Base-by-base conservation (phyloP, 371 early-diverging fungal species). In the Mycotypha africana region DNA sequence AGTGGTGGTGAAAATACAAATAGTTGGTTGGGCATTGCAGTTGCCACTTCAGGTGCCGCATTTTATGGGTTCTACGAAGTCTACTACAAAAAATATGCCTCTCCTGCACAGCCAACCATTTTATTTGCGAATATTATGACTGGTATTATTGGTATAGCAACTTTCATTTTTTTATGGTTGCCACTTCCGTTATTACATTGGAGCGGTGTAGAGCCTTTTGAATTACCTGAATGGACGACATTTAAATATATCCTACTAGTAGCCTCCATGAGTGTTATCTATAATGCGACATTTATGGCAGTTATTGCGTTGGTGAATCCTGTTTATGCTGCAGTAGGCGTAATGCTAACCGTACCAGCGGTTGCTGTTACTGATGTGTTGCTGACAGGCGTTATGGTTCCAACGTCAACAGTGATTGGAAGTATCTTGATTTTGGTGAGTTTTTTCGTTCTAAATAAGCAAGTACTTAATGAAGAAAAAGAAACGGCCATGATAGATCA, bases 321-420 rank as follows among this genome's bases (percentile, higher is more conserved):
- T 2, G 78, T 88, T 14, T 88, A 88, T 76, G 91, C 89, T 2
- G 81, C 89, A 25, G 80, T 91, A 11, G 89, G 89, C 22, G 76
- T 86, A 12, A 86, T 91, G 89, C 69, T 88, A 25, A 89, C 91
- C 2, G 81, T 89, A 24, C 91, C 91, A 11, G 66, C 78, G 21
- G 85, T 88, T 31, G 86, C 89, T 4, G 52, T 84, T 2, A 70
- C 75, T 1, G 86, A 85, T 51, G 67, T 84, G 37, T 25, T 71
- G 2, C 58, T 74, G 12, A 75, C 75, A 31, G 75, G 76, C 23
- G 62, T 69, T 9, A 62, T 70, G 58, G 65, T 79, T 17, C 63
- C 76, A 6, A 51, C 58, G 38, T 69, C 71, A 25, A 74, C 78
- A n/a, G 44, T 77, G 22, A 45, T 67, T 0, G 83, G 83, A 19